These are phyloP conservation scores for Cochlearia excelsa DNA, from an alignment of 345 rosid genomes.

Conservation along the genomic window DNA sequence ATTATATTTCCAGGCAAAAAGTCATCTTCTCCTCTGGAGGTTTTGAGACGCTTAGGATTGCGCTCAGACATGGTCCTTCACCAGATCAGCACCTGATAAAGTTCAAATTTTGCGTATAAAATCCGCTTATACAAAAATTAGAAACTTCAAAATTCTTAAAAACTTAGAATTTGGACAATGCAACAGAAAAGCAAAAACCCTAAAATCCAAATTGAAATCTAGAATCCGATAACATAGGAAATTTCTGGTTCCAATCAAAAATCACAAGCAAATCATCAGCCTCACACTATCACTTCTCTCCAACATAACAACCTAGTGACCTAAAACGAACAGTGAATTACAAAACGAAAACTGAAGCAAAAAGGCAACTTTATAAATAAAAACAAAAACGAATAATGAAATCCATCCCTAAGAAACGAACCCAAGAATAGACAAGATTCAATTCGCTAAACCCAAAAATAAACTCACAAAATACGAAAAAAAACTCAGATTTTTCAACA, in stretches of 20 bases:
- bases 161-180: not conserved
- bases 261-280: conserved; percentile 4
- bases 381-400: too few relatives aligned
- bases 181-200: conserved; percentile 14
- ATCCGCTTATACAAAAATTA: not conserved
- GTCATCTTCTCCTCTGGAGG: conserved; percentile 83
- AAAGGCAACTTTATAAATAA: not conserved
- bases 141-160: not conserved
- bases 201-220: conserved; percentile 7
- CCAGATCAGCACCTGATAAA: conserved; percentile 8
- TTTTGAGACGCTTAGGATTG: conserved; percentile 53
- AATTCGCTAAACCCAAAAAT: not conserved
- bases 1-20: conserved; percentile 80
- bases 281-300: conserved; percentile 9
- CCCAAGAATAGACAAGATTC: not conserved
- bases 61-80: conserved; percentile 43
- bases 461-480: not conserved
- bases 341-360: not conserved
- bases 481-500: not conserved
- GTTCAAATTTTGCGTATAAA: not conserved
- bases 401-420: not conserved
- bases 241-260: not conserved
- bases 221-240: not conserved
- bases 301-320: not conserved
- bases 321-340: conserved; percentile 1